A percentile compares a stretch with the other conserved stretches of the same genome.
Evolutionary conservation across 2,329 filamentous ascomycete genomes (phyloP).

Genomic region (Penicillium italicum): DNA sequence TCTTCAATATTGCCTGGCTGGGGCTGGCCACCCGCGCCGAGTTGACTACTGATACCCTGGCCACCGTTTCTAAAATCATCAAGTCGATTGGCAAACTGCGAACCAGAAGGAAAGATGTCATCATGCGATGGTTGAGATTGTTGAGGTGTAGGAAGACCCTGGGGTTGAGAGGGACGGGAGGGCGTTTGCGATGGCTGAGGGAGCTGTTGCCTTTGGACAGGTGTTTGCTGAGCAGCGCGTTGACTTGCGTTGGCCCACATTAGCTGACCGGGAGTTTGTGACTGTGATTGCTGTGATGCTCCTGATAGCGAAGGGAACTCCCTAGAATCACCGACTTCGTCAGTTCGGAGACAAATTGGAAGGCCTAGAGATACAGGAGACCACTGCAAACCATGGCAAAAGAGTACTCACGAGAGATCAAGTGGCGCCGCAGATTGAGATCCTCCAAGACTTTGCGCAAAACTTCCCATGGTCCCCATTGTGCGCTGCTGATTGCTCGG

Average conservation of each 20-base stretch:
- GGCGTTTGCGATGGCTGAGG: slow-evolving; percentile 42
- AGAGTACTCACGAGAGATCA: slow-evolving; percentile 54
- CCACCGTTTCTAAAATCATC: slow-evolving; percentile 58
- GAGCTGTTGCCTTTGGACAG: slow-evolving; percentile 52
- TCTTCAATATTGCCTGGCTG: slow-evolving; percentile 58
- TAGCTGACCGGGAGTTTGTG: slow-evolving; percentile 51
- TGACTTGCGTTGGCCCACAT: slow-evolving; percentile 58
- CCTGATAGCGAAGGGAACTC: slow-evolving; percentile 62
- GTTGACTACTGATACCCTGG: slow-evolving; percentile 52
- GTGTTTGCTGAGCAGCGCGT: slow-evolving; percentile 51
- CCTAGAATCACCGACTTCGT: slow-evolving; percentile 37
- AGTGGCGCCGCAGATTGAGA: slow-evolving; percentile 53
- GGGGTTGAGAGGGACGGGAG: slow-evolving; percentile 40
- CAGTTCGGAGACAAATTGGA: slow-evolving; percentile 8
- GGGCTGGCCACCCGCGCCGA: slow-evolving; percentile 49
- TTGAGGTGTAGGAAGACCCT: slow-evolving; percentile 40
- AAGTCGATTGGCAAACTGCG: slow-evolving; percentile 51
- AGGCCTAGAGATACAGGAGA: not conserved
- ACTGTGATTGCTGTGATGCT: slow-evolving; percentile 52
- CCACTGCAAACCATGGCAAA: not conserved
- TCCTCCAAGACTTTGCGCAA: slow-evolving; percentile 55
- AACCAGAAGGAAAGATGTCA: slow-evolving; percentile 45
- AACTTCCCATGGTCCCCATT: slow-evolving; percentile 51
- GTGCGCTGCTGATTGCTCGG: slow-evolving; percentile 50
- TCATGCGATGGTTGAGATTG: slow-evolving; percentile 48